These are phyloP conservation scores for Beauveria asiatica DNA, from an alignment of 2,329 filamentous ascomycete genomes.

Conservation along the genomic window DNA sequence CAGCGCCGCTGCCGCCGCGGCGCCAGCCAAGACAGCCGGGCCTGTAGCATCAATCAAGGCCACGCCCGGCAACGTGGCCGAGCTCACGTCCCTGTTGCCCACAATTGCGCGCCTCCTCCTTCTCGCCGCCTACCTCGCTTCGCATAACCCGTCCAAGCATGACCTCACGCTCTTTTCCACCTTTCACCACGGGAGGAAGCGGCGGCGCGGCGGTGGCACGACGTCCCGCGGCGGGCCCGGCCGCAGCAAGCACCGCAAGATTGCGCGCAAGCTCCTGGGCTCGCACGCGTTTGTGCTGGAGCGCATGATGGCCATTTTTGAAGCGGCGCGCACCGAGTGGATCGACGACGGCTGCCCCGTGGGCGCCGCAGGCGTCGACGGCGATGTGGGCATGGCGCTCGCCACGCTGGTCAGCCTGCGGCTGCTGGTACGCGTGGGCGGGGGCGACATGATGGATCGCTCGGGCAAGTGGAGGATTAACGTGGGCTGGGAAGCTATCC, in stretches of 20 bases:
- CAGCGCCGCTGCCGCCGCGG: background rate
- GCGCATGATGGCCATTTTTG: constrained; percentile 69
- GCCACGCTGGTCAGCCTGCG: constrained; percentile 65
- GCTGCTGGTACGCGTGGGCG: constrained; percentile 58
- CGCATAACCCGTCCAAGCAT: constrained; percentile 67
- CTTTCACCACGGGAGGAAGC: constrained; percentile 45
- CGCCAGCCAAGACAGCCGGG: background rate
- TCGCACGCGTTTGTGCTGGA: constrained; percentile 71
- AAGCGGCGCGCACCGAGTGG: constrained; percentile 54
- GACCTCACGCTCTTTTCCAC: constrained; percentile 72
- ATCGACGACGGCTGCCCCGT: constrained; percentile 22
- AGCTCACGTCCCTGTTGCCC: constrained; percentile 53
- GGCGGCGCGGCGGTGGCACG: constrained; percentile 38
- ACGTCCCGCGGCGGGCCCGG: constrained; percentile 20
- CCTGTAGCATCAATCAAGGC: background rate
- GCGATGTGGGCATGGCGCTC: constrained; percentile 55
- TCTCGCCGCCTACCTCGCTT: constrained; percentile 70
- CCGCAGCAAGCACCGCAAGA: constrained; percentile 55
- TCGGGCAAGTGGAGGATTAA: constrained; percentile 70
- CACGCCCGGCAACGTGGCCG: constrained; percentile 23
- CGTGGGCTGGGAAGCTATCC: constrained; percentile 68
- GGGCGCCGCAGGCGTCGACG: constrained; percentile 33
- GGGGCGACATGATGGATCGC: constrained; percentile 57
- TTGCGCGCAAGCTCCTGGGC: constrained; percentile 67
- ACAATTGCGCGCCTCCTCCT: constrained; percentile 67